Base-by-base conservation (phyloP, 129 eudicot species). In the Lonicera japonica region DNA sequence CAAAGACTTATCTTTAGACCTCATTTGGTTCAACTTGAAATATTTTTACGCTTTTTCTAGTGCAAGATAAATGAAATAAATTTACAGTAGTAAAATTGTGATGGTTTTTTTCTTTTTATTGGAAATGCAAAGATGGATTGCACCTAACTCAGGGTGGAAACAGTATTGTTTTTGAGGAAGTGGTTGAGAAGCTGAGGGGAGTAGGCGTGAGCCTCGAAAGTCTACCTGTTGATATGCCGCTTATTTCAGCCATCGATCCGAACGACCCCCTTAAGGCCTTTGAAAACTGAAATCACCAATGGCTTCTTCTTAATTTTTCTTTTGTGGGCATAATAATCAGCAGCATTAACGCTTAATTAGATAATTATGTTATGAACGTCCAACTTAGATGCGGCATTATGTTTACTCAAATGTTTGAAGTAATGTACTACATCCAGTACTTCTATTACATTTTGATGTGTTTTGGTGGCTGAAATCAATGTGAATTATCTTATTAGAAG, bases 91-190 rank as follows among this genome's bases (percentile, higher is more conserved):
- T 58, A 47, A 36, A 45, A 45, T n/a, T 64, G 8, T 70, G 29
- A 53, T 50, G 13, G 17, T 47, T 34, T 63, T 15, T 56, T 1
- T 29, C 13, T 5, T 29, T 1, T 54, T 15, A n/a, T 43, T 11
- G 59, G 14, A 59, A 66, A 22, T 66, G 58, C 75, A 87, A 92
- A n/a, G 95, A 87, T 73, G 95, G 95, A 36, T 64, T 87, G 80
- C 95, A 87, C 61, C 86, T 87, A 12, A 71, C 86, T 36, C 46
- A 0, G 20, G 21, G 54, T 1, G 88, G 95, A 41, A 87, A 87
- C 60, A 66, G 54, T 72, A 52, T 81, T 43, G 92, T 87, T 11
- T 87, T 78, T 34, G 84, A 87, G 60, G 82, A 79, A 62, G 80
- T 87, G 57, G 46, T 81, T 10, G 69, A 11, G 55, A 66, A 58